Base-by-base conservation (phyloP, 352 stramenopile genomes). In the Globisporangium middletonii region DNA sequence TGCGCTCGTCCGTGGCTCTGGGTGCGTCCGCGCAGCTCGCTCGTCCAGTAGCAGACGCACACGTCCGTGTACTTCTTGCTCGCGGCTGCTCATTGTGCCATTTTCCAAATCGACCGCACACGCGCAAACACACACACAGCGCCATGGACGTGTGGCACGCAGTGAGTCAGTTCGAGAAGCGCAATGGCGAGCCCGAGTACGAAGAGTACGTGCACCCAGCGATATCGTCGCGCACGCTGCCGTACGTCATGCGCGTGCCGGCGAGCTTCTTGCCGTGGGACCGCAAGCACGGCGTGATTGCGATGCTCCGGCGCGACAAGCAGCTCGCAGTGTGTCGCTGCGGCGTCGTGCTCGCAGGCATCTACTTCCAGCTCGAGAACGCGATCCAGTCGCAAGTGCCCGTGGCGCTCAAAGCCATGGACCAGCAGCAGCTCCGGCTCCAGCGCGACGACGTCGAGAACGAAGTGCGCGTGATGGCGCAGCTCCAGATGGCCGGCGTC, bases 401-500 rank as follows among this genome's bases (percentile, higher is more conserved):
- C 19, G 82, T 92, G 26, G 84, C 84, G 38, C 70, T 94, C 37
- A 94, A 94, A 54, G 70, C 87, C 38, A 92, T 94, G 84, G 82
- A 92, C 68, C 75, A 79, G 28, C 51, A 60, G 1, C 81, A 92
- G 58, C 60, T 94, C 30, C n/a, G 73, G 28, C 30, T 88, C 49
- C 82, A 94, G 62, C 70, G 74, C 26, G 84, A 94, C 72, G 82
- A 92, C 67, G 73, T 92, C 16, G 82, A 91, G 53, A 89, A 67
- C 60, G 84, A 94, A 59, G 68, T 92, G 30, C 84, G 84, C 27
- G 72, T 92, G 47, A 92, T 94, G 82, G 71, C 65, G 46, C 77
- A 87, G 58, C 66, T 94, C 50, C 84, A 94, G 59, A 84, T 77
- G 64, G 71, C 64, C 26, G 82, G 84, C n/a, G 64, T 94, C 18